Evolutionary conservation across 1,139 yeast genomes (phyloP).

Genomic region (Saccharomyces hybrid): DNA sequence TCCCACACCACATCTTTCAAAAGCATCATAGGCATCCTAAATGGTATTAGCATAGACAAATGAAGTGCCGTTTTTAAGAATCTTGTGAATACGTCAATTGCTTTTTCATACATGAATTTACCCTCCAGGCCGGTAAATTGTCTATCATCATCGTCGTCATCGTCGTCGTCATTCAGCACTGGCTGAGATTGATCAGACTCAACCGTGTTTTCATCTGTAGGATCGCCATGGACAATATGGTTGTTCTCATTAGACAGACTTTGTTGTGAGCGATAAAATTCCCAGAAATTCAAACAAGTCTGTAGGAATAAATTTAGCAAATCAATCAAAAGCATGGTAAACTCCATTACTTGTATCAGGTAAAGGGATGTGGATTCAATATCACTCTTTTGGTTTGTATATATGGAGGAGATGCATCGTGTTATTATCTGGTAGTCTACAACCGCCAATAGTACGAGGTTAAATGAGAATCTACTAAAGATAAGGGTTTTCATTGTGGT

Average conservation of each 20-base stretch:
- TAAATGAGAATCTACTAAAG: constrained; percentile 34
- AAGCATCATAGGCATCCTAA: constrained; percentile 56
- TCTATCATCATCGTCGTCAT: constrained; percentile 15
- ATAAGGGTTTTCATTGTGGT: constrained; percentile 30
- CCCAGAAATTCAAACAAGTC: constrained; percentile 49
- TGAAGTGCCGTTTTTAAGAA: constrained; percentile 42
- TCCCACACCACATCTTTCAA: constrained; percentile 61
- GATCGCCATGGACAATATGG: background rate
- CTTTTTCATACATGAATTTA: constrained; percentile 54
- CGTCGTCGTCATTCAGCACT: constrained; percentile 7
- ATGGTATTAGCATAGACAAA: constrained; percentile 45
- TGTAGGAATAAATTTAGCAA: constrained; percentile 32
- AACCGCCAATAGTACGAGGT: constrained; percentile 38
- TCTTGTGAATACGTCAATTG: constrained; percentile 47
- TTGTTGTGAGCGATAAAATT: constrained; percentile 33
- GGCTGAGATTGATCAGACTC: constrained; percentile 5
- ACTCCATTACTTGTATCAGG: constrained; percentile 64
- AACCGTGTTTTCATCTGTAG: constrained; percentile 8
- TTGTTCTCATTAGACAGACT: background rate
- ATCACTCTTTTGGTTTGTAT: constrained; percentile 4
- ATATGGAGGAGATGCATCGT: constrained; percentile 37
- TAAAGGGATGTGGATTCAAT: constrained; percentile 2
- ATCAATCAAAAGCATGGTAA: constrained; percentile 57
- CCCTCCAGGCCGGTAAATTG: constrained; percentile 53
- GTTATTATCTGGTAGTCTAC: constrained; percentile 49